These are phyloP conservation scores for Purshia tridentata DNA, from an alignment of 306 rosid species.

Conservation along the genomic window DNA sequence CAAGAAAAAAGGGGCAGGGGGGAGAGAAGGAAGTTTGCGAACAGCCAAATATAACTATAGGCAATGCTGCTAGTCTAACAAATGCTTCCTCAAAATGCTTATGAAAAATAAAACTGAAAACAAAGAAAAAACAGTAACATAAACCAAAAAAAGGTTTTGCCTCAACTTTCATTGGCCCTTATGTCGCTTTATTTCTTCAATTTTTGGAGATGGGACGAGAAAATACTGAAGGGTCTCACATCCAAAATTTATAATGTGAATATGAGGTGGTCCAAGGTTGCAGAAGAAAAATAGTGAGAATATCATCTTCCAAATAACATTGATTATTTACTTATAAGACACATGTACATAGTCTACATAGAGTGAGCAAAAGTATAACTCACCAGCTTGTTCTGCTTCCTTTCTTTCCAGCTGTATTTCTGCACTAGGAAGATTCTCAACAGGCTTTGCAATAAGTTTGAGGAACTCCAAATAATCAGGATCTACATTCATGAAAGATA, in stretches of 20 bases:
- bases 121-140: too few species aligned
- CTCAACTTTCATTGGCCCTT: not conserved
- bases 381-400: constrained; percentile 96
- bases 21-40: not conserved
- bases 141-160: not conserved
- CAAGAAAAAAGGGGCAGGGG: not conserved
- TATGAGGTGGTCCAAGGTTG: not conserved
- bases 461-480: constrained; percentile 95
- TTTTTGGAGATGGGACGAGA: too few species aligned
- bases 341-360: not conserved
- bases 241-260: constrained; percentile 1
- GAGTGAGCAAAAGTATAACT: constrained; percentile 34
- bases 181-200: too few species aligned
- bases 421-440: constrained; percentile 96
- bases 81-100: not conserved
- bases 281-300: not conserved
- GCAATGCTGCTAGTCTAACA: not conserved
- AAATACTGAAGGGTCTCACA: not conserved
- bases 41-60: not conserved
- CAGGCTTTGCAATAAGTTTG: constrained; percentile 74
- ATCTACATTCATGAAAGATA: constrained; percentile 47
- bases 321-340: not conserved
- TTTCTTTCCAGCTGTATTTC: constrained; percentile 96
- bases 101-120: not conserved
- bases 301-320: not conserved